Conservation (phyloP, 2,329 filamentous ascomycete genomes). For the Cylindrodendrum hubeiense region DNA sequence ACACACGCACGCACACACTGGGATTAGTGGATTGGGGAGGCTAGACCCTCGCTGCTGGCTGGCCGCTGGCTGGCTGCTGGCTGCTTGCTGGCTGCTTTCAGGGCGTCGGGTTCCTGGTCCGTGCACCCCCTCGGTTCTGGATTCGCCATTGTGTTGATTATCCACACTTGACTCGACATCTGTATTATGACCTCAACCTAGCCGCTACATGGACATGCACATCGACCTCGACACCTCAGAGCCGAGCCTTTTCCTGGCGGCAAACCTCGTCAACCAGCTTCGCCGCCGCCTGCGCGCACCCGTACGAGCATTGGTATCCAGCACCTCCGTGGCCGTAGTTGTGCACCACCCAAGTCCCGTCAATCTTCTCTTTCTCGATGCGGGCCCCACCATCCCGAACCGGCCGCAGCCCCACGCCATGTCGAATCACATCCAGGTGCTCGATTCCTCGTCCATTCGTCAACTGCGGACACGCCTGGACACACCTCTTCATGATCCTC, state of each 20-base stretch:
- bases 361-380: slow-evolving; percentile 70
- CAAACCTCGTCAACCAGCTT: slow-evolving; percentile 28
- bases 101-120: slow-evolving; percentile 18
- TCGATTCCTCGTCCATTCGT: slow-evolving; percentile 75
- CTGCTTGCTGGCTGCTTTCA: slow-evolving; percentile 2
- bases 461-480: slow-evolving; percentile 74
- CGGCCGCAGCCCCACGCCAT: slow-evolving; percentile 85
- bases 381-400: slow-evolving; percentile 78
- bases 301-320: slow-evolving; percentile 70
- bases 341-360: slow-evolving; percentile 75
- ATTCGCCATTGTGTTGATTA: background rate
- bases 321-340: slow-evolving; percentile 84
- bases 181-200: background rate
- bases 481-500: slow-evolving; percentile 82
- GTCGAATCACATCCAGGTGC: slow-evolving; percentile 79
- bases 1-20: slow-evolving; percentile 21
- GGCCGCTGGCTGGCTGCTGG: background rate
- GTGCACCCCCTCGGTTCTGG: slow-evolving; percentile 11
- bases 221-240: background rate
- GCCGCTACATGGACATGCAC: too few relatives aligned
- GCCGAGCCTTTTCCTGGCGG: slow-evolving; percentile 1
- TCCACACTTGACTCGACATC: background rate
- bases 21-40: slow-evolving; percentile 13
- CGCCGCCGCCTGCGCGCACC: slow-evolving; percentile 27
- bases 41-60: background rate